Base-by-base conservation (phyloP, 2,329 filamentous ascomycete genomes). In the Cercospora janseana region DNA sequence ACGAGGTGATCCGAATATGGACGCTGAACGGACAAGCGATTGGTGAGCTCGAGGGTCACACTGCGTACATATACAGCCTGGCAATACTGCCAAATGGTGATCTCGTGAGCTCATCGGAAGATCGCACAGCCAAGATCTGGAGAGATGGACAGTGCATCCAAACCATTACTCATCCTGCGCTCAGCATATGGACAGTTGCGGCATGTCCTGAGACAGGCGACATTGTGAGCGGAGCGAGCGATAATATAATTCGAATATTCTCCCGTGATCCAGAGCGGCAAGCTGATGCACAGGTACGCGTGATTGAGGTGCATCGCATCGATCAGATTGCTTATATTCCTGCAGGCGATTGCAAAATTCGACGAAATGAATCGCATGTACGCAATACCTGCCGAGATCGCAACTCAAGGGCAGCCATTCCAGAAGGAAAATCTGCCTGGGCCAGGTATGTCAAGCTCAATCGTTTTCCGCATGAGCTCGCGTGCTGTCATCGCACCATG, bases 121-220 rank as follows among this genome's bases (percentile, higher is more conserved):
- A 98, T 70, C 82, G 93, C n/a, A 96, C 93, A 0, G 82, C 95
- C 26, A 81, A 89, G 45, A 76, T 98, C 66, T 98, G 94, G 93
- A 85, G 80, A 60, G 87, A 86, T 35, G 80, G 75, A 10, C 79
- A 90, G 49, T 97, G 92, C 66, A 73, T 95, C 37, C 93, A 98
- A 70, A 96, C 92, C 29, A 97, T 98, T 57, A 96, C 92, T 1
- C 90, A 96, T 63, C 93, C 93, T 8, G 93, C 93, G 7, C 94
- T 97, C 48, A 97, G 92, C 0, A 91, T 98, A 4, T 98, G 93
- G 93, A 79, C 82, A 10, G 89, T 98, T 13, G 87, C 90, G n/a
- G 87, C 81, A 8, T 93, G 88, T 64, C 66, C 78, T 0, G 82
- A 88, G 55, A 94, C 81, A 40, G 92, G 93, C 16, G 94, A 98